Evolutionary conservation across 768 basidiomycete genomes (phyloP).

Genomic region (Wakefieldia striispora): DNA sequence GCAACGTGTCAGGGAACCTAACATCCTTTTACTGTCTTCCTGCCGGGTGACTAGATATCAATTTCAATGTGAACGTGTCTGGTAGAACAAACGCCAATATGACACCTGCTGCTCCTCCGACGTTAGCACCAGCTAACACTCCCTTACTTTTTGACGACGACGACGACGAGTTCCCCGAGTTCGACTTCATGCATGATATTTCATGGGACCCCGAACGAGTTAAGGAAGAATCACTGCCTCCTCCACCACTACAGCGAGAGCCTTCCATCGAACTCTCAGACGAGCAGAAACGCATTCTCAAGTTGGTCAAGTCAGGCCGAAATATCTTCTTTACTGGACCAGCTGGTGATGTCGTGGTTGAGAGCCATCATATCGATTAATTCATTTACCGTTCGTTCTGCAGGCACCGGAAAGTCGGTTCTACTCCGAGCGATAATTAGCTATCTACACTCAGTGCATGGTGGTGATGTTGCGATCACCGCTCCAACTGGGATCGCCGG

Average conservation of each 20-base stretch:
- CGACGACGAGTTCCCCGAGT: neutral
- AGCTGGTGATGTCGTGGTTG: conserved; percentile 46
- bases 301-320: conserved; percentile 47
- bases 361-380: neutral
- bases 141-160: neutral
- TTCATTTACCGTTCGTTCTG: neutral
- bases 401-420: conserved; percentile 72
- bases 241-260: neutral
- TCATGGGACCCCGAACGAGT: neutral
- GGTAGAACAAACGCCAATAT: neutral
- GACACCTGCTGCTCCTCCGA: conserved; percentile 1
- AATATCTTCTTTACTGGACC: conserved; percentile 77
- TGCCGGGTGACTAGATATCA: conserved; percentile 13
- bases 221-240: neutral
- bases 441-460: conserved; percentile 32
- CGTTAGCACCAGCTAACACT: neutral
- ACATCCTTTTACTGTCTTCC: neutral
- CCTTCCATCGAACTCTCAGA: conserved; percentile 27
- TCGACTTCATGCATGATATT: neutral
- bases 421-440: conserved; percentile 61
- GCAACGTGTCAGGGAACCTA: too few species aligned
- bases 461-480: conserved; percentile 50
- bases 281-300: conserved; percentile 43
- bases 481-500: conserved; percentile 68
- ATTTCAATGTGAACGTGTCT: conserved; percentile 17